A percentile compares a stretch with the other conserved stretches of the same genome.
Conservation (phyloP, 2,329 filamentous ascomycete species). For the Pseudonectria buxi region DNA sequence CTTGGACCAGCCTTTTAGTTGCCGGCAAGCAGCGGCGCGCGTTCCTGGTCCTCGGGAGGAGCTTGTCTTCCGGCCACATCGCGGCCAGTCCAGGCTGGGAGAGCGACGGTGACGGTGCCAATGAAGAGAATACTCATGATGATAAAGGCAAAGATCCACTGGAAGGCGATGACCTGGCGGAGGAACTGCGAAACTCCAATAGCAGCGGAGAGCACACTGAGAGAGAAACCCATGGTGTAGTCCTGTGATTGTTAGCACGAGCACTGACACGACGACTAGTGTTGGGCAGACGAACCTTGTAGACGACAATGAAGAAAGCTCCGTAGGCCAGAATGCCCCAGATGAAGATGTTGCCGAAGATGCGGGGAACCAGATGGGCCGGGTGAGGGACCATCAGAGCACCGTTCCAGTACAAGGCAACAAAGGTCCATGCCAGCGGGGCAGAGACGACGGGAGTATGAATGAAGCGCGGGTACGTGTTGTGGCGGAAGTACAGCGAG, state of each 20-base stretch:
- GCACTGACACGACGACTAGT: background rate
- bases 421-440: conserved; percentile 77
- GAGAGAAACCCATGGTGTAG: conserved; percentile 71
- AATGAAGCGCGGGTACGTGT: conserved; percentile 63
- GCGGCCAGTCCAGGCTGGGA: conserved; percentile 57
- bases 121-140: conserved; percentile 73
- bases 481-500: conserved; percentile 74
- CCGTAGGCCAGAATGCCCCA: conserved; percentile 78
- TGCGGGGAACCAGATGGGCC: conserved; percentile 59
- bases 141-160: conserved; percentile 88
- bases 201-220: conserved; percentile 66
- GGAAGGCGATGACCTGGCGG: conserved; percentile 65
- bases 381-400: conserved; percentile 71
- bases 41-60: conserved; percentile 44
- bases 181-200: conserved; percentile 74
- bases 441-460: conserved; percentile 69
- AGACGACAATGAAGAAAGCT: conserved; percentile 64
- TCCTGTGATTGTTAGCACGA: conserved; percentile 35
- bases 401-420: conserved; percentile 84
- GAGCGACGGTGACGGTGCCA: conserved; percentile 55
- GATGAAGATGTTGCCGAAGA: conserved; percentile 81
- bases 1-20: conserved; percentile 15
- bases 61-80: conserved; percentile 45
- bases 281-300: conserved; percentile 52
- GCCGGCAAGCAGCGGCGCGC: conserved; percentile 54